Conservation (phyloP, 805 yeast species). For the Saccharomycopsis fibuligera region DNA sequence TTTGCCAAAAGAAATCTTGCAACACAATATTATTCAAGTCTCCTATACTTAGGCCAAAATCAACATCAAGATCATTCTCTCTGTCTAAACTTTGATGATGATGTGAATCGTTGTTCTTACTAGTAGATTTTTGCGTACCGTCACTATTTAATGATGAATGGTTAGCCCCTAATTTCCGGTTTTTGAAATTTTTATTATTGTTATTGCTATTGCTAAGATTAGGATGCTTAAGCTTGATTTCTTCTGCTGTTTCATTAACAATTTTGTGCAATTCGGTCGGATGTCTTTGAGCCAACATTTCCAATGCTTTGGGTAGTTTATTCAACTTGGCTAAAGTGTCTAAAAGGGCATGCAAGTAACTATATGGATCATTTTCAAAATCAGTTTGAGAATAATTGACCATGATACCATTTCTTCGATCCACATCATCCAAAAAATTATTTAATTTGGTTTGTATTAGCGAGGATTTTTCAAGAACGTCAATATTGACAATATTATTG, state of each 20-base stretch:
- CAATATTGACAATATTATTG: slow-evolving; percentile 51
- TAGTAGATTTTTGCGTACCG: background rate
- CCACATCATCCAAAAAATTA: slow-evolving; percentile 30
- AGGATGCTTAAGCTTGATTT: slow-evolving; percentile 52
- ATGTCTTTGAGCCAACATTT: slow-evolving; percentile 45
- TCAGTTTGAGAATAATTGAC: slow-evolving; percentile 29
- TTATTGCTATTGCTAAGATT: slow-evolving; percentile 20
- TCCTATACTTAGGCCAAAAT: slow-evolving; percentile 34
- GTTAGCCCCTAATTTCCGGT: slow-evolving; percentile 14
- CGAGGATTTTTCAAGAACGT: slow-evolving; percentile 44
- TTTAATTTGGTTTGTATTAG: slow-evolving; percentile 31
- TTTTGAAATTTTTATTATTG: slow-evolving; percentile 26
- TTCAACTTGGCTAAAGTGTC: slow-evolving; percentile 54
- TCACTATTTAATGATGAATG: background rate
- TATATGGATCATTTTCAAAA: slow-evolving; percentile 41
- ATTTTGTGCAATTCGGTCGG: slow-evolving; percentile 59
- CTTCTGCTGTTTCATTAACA: slow-evolving; percentile 57
- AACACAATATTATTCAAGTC: slow-evolving; percentile 50
- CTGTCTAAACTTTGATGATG: background rate
- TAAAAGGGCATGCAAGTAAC: slow-evolving; percentile 47
- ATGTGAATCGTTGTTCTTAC: background rate
- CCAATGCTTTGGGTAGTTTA: slow-evolving; percentile 52
- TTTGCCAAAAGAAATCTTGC: slow-evolving; percentile 62
- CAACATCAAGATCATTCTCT: slow-evolving; percentile 13
- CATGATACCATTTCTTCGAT: slow-evolving; percentile 27